A percentile compares a stretch with the other conserved stretches of the same genome.
Conservation (phyloP, 2,329 filamentous ascomycete genomes). For the Fusarium sp. region DNA sequence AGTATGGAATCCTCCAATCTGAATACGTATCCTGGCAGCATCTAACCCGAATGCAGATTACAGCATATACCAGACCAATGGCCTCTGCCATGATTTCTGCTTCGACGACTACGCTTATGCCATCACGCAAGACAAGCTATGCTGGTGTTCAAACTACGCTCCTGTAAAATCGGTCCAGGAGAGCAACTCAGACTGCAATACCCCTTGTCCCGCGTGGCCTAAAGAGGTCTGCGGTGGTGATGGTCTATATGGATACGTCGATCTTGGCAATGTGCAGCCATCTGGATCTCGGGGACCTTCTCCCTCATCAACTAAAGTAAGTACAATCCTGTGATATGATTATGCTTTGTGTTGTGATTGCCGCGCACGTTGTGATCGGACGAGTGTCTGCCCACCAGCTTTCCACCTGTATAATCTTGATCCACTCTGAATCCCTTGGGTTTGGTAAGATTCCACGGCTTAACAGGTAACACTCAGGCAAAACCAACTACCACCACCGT, state of each 20-base stretch:
- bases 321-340: constrained; percentile 35
- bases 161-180: constrained; percentile 61
- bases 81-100: constrained; percentile 73
- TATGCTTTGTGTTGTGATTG: constrained; percentile 35
- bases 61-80: constrained; percentile 74
- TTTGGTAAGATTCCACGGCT: constrained; percentile 45
- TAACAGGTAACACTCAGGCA: constrained; percentile 47
- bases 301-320: constrained; percentile 46
- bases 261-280: constrained; percentile 59
- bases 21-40: neutral
- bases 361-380: constrained; percentile 33
- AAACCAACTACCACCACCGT: constrained; percentile 43
- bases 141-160: constrained; percentile 80
- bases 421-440: constrained; percentile 10
- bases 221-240: constrained; percentile 72
- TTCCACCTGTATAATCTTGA: constrained; percentile 23
- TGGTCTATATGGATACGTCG: constrained; percentile 73
- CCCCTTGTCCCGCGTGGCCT: constrained; percentile 75
- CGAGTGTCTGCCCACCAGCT: constrained; percentile 37
- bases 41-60: constrained; percentile 53
- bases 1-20: constrained; percentile 45
- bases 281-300: constrained; percentile 63
- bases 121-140: constrained; percentile 71
- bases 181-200: constrained; percentile 61
- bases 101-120: constrained; percentile 70